Base-by-base conservation (phyloP, 176 grass and related monocot genomes). In the Panicum miliaceum region DNA sequence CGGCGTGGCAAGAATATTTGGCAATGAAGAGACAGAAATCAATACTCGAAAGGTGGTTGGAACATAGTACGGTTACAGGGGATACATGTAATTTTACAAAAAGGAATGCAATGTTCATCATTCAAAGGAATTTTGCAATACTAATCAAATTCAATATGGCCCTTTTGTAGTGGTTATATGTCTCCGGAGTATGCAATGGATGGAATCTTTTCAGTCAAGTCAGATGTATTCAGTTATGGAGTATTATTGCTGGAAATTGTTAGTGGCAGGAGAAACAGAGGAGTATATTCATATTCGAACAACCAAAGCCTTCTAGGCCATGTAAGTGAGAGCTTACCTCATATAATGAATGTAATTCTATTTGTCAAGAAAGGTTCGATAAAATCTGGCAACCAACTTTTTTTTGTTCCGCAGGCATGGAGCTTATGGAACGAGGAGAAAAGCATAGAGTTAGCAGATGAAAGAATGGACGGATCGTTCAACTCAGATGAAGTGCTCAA, bases 1-100 rank as follows among this genome's bases (percentile, higher is more conserved):
- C 7, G 94, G 94, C 36, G 77, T 94, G 92, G 92, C 92, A 36
- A 92, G 92, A 85, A 86, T 94, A 29, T 97, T 97, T 86, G 87
- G 86, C 42, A 80, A 84, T 20, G 92, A 94, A 54, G 88, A 94
- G 71, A 86, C 89, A 20, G 92, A 89, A 89, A 90, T 88, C 76
- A 90, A 90, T 61, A 89, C 94, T 12, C 68, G 53, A 10, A 85
- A 89, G 87, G 88, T 97, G 57, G 94, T 91, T 42, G 94, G 94
- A 40, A 97, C 92, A 86, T 89, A 94, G 94, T 89, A 66, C 60
- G 52, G 12, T 84, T 51, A 50, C 20, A 68, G 3, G n/a, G 8
- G 45, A 84, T 69, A 19, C 41, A 63, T 72, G 34, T 16, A 42
- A 12, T 80, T 48, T 8, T 79, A 46, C 4, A 16, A 0, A 78